Base-by-base conservation (phyloP, 805 yeast genomes). In the Lipomyces sp. region DNA sequence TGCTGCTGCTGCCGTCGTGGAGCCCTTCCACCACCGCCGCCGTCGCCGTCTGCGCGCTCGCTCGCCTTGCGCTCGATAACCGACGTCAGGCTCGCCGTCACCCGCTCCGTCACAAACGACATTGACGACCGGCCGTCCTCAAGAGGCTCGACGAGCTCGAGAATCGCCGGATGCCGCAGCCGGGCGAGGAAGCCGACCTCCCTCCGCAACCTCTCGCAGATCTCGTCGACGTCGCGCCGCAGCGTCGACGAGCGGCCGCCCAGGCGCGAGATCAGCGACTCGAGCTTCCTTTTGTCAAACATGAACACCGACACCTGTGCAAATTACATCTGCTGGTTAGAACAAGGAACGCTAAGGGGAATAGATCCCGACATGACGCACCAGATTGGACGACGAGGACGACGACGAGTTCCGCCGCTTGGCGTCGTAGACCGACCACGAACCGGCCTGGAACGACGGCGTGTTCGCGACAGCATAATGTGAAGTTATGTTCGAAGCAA, bases 391-490 rank as follows among this genome's bases (percentile, higher is more conserved):
- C n/a, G n/a, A n/a, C n/a, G n/a, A n/a, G n/a, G n/a, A n/a, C n/a
- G n/a, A n/a, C 33, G 82, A 82, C 1, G 80, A 70, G 23, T 77
- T 70, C 58, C 80, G 79, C 49, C 82, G 83, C 57, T 83, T 84
- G n/a, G 91, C 97, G 1, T 91, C 88, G 63, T 79, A 86, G 0
- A 90, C 80, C 5, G 82, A 68, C 97, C 97, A 90, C 18, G 90
- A 84, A 21, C 86, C 95, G 6, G 84, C 75, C 16, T 74, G 73
- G 67, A 89, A 88, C 11, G 84, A 70, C 0, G 95, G 84, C 44
- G 83, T 79, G 3, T 80, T 74, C 50, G 89, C 82, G 26, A 85
- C 79, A 14, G 82, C 75, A 65, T 88, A 89, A 43, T 76, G 57
- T 22, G 59, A 44, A n/a, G 59, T 44, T 10, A 55, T 55, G 29